phyloP scores from a whole-genome alignment of 192 early-diverging fungal species.

The Gryganskiella cystojenkinii region DNA sequence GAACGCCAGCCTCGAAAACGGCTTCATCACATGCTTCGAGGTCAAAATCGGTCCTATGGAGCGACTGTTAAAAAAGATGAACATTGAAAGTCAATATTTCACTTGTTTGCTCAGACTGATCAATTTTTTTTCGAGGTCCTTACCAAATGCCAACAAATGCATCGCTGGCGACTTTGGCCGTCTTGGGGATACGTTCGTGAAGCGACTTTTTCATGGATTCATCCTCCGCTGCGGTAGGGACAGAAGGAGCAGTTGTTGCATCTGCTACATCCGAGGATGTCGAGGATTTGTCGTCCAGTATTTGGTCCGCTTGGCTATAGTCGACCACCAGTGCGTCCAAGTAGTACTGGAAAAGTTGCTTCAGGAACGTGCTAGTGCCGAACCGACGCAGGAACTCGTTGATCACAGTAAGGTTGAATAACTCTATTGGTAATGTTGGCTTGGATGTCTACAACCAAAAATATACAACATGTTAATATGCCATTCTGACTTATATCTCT shows the following conservation, averaged over 20 bases:
- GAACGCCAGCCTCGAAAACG: slow-evolving; percentile 61
- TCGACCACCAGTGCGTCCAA: slow-evolving; percentile 62
- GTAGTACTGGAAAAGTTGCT: slow-evolving; percentile 68
- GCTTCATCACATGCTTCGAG: slow-evolving; percentile 67
- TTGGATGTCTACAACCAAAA: slow-evolving; percentile 51
- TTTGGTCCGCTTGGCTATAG: slow-evolving; percentile 29
- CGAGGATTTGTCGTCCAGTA: slow-evolving; percentile 28
- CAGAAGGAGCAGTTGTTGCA: background rate
- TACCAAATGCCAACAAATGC: slow-evolving; percentile 65
- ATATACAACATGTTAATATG: background rate
- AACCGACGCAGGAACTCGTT: slow-evolving; percentile 61
- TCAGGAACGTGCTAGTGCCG: slow-evolving; percentile 61
- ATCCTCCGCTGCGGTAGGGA: slow-evolving; percentile 1
- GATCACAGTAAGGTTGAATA: slow-evolving; percentile 53
- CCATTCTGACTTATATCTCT: too few relatives aligned
- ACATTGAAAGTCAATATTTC: background rate
- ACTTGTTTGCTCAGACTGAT: too few relatives aligned
- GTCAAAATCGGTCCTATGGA: slow-evolving; percentile 66
- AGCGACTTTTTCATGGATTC: slow-evolving; percentile 4
- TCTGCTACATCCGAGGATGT: slow-evolving; percentile 7
- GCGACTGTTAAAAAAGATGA: slow-evolving; percentile 22
- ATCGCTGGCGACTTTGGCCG: slow-evolving; percentile 56
- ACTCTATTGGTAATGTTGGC: slow-evolving; percentile 54
- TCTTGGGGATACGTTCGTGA: slow-evolving; percentile 6
- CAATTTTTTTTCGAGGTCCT: too few relatives aligned